Percentiles rank a stretch among this genome's conserved stretches.
phyloP scores from a whole-genome alignment of 495 filamentous ascomycete species.

The Podospora sp. region DNA sequence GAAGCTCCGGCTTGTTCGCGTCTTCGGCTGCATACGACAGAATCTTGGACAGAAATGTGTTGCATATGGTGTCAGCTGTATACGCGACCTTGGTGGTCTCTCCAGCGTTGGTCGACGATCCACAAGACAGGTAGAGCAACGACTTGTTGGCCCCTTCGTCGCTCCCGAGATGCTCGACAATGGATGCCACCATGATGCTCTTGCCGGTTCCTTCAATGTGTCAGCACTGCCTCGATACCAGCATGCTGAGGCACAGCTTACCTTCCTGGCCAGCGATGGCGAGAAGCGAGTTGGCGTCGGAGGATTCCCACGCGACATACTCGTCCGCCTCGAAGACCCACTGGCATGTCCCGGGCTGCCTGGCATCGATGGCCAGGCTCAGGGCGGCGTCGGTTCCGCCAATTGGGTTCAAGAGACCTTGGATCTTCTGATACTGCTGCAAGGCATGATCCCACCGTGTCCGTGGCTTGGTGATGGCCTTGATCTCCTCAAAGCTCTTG shows the following conservation, averaged over 20 bases:
- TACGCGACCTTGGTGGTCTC: neutral
- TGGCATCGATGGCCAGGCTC: conserved; percentile 22
- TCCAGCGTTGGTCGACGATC: neutral
- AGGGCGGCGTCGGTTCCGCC: conserved; percentile 10
- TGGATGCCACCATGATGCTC: conserved; percentile 25
- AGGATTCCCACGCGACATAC: conserved; percentile 18
- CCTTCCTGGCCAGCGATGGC: conserved; percentile 29
- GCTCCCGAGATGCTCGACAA: conserved; percentile 18
- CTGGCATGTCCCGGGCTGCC: conserved; percentile 26
- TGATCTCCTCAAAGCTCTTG: conserved; percentile 29
- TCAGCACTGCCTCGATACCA: neutral
- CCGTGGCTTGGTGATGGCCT: conserved; percentile 28
- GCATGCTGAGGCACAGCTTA: conserved; percentile 1
- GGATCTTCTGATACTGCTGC: conserved; percentile 26
- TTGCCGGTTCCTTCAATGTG: conserved; percentile 28
- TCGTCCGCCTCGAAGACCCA: conserved; percentile 24
- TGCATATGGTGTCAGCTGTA: conserved; percentile 26
- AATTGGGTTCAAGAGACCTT: conserved; percentile 18
- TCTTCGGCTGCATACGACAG: conserved; percentile 25
- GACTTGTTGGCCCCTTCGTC: conserved; percentile 4
- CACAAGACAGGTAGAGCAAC: conserved; percentile 28
- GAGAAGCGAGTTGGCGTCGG: conserved; percentile 15
- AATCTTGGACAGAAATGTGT: conserved; percentile 25
- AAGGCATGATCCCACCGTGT: conserved; percentile 33
- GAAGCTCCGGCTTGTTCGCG: conserved; percentile 21